Evolutionary conservation across 176 grass and related monocot species (phyloP).

Genomic region (bread wheat (Triticum aestivum)): DNA sequence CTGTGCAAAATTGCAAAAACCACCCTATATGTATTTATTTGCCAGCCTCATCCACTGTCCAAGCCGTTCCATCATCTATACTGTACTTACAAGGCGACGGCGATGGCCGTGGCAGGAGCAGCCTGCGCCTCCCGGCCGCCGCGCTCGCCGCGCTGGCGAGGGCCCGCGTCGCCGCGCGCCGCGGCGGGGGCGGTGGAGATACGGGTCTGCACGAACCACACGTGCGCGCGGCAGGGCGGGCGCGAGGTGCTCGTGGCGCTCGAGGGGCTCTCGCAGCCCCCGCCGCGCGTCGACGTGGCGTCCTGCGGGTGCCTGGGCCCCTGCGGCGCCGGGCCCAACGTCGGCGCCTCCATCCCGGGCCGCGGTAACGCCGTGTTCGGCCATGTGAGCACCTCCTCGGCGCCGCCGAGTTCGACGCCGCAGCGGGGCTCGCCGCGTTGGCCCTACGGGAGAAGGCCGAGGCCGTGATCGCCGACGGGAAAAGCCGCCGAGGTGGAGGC

Average conservation of each 20-base stretch:
- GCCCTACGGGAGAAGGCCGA: conserved; percentile 57
- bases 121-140: not conserved
- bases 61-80: not conserved
- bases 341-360: conserved; percentile 36
- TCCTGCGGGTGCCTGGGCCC: conserved; percentile 81
- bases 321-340: conserved; percentile 74
- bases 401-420: conserved; percentile 46
- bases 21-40: not conserved
- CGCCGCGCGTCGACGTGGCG: conserved; percentile 51
- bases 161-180: not conserved
- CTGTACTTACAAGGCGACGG: not conserved
- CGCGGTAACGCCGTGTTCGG: conserved; percentile 30
- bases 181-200: conserved; percentile 25
- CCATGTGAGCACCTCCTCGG: conserved; percentile 65
- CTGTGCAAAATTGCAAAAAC: not conserved
- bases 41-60: not conserved
- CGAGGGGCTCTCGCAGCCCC: conserved; percentile 55
- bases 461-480: conserved; percentile 45
- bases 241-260: conserved; percentile 67
- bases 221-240: conserved; percentile 73
- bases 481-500: conserved; percentile 44
- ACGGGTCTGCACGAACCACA: conserved; percentile 89
- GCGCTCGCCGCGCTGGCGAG: not conserved
- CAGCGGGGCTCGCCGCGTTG: conserved; percentile 51
- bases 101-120: not conserved